A percentile compares a stretch with the other conserved stretches of the same genome.
Evolutionary conservation across 345 rosid genomes (phyloP).

Genomic region (Iberis pinnata): DNA sequence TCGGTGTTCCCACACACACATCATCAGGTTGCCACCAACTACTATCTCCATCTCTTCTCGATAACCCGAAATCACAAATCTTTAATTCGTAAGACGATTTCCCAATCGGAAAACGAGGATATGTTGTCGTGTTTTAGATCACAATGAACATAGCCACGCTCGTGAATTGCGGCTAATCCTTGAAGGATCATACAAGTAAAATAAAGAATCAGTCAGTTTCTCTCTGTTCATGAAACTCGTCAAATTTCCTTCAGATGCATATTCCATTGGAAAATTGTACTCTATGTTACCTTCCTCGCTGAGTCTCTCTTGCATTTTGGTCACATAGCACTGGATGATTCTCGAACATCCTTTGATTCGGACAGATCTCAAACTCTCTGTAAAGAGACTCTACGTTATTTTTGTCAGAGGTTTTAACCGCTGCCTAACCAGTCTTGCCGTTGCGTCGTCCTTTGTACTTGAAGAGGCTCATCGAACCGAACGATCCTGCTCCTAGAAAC

Average conservation of each 20-base stretch:
- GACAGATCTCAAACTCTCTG: slow-evolving; percentile 32
- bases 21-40: neutral
- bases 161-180: neutral
- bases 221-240: neutral
- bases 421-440: neutral
- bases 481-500: slow-evolving; percentile 6
- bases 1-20: neutral
- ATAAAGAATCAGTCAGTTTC: neutral
- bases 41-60: slow-evolving; percentile 5
- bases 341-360: slow-evolving; percentile 20
- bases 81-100: neutral
- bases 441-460: slow-evolving; percentile 8
- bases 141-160: neutral
- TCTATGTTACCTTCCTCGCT: neutral
- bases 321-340: neutral
- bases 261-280: neutral
- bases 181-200: neutral
- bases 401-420: slow-evolving; percentile 29
- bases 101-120: neutral
- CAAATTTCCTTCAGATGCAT: neutral
- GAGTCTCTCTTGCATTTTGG: neutral
- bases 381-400: slow-evolving; percentile 26
- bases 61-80: slow-evolving; percentile 5
- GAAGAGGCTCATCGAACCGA: slow-evolving; percentile 15
- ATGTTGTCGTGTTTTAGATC: slow-evolving; percentile 8